phyloP scores from a whole-genome alignment of 78 protist genomes.

The Chrysochromulina tobinii region DNA sequence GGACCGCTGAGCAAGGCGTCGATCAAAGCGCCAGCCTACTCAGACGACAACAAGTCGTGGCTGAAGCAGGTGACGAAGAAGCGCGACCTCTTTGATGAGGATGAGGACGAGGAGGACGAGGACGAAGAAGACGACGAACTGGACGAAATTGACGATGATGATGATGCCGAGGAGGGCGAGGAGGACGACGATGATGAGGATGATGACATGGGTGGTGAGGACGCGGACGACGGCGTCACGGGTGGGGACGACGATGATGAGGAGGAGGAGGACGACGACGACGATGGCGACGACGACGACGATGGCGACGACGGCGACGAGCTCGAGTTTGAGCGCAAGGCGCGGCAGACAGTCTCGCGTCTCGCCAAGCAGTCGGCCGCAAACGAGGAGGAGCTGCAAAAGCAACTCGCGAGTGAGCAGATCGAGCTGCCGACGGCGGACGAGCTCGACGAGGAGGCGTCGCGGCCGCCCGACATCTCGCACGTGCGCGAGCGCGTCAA shows the following conservation, averaged over 20 bases:
- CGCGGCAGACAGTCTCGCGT: background rate
- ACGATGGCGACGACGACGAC: conserved; percentile 9
- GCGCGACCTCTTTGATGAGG: background rate
- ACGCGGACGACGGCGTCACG: conserved; percentile 34
- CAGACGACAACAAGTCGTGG: background rate
- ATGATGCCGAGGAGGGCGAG: conserved; percentile 15
- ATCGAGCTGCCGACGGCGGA: background rate
- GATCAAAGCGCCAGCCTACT: background rate
- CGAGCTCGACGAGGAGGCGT: background rate
- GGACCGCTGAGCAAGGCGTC: too few species aligned
- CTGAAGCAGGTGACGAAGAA: background rate
- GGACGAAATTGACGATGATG: background rate
- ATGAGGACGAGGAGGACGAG: conserved; percentile 10
- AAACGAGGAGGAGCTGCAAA: background rate
- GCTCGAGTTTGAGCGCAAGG: conserved; percentile 25
- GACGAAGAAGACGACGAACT: background rate
- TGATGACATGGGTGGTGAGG: background rate
- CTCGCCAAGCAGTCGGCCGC: conserved; percentile 7
- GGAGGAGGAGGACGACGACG: conserved; percentile 5
- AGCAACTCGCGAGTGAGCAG: background rate
- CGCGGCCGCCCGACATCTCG: conserved; percentile 26
- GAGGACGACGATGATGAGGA: conserved; percentile 20
- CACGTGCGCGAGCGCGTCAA: background rate
- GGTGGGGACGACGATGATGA: background rate
- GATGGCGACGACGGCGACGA: conserved; percentile 21